phyloP scores from a whole-genome alignment of 2,329 filamentous ascomycete genomes.

The Trichoderma gracile region DNA sequence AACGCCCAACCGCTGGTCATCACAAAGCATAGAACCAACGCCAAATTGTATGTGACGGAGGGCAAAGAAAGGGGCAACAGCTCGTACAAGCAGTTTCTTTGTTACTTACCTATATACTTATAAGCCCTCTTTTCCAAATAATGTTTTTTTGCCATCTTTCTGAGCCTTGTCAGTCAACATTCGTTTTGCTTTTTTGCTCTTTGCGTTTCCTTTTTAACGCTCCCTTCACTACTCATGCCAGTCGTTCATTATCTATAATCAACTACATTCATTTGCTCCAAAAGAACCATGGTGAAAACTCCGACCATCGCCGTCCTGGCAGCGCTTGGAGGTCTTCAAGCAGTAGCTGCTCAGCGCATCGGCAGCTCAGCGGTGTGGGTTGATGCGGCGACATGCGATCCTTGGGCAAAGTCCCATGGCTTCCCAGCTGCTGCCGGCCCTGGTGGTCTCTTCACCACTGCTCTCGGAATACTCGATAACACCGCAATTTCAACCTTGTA shows the following conservation, averaged over 20 bases:
- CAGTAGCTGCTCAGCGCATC: not conserved
- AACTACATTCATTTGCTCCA: not conserved
- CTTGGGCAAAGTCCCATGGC: not conserved
- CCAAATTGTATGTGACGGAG: no score
- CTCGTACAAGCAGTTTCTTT: no score
- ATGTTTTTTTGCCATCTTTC: no score
- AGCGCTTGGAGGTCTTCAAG: not conserved
- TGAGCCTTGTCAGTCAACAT: not conserved
- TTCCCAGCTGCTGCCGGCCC: constrained; percentile 8
- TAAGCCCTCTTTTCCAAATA: no score
- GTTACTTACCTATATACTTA: no score
- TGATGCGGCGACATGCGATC: constrained; percentile 1
- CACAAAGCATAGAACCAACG: no score
- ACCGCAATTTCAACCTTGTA: not conserved
- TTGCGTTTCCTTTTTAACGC: no score
- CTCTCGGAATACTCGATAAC: not conserved
- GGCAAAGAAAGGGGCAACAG: no score
- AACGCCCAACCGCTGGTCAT: no score
- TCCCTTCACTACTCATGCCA: not conserved
- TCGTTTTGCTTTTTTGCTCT: not conserved
- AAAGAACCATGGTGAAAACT: not conserved
- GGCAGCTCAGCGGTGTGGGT: not conserved
- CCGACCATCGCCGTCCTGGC: not conserved
- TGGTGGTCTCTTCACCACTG: constrained; percentile 1
- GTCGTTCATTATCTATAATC: not conserved